These are phyloP conservation scores for Calonectria montana DNA, from an alignment of 2,329 filamentous ascomycete genomes.

Conservation along the genomic window DNA sequence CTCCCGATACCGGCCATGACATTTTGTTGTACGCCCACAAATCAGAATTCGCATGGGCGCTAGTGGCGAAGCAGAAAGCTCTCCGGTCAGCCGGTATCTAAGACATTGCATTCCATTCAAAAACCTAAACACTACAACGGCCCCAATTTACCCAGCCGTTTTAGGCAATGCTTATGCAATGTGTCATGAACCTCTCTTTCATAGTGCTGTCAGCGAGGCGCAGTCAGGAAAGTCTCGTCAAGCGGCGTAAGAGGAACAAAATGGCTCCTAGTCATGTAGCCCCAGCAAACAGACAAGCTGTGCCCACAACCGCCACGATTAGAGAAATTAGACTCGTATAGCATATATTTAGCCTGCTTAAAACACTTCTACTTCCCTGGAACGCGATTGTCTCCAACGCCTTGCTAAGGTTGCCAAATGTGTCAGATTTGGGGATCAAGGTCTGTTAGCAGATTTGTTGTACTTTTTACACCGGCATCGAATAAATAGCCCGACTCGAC, in stretches of 20 bases:
- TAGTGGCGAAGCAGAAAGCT: background rate
- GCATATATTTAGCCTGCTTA: background rate
- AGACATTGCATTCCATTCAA: background rate
- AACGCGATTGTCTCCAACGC: background rate
- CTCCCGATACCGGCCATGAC: background rate
- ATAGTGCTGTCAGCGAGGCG: background rate
- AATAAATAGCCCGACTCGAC: constrained; percentile 7
- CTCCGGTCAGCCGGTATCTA: background rate
- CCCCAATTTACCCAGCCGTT: background rate
- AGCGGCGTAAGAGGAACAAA: background rate
- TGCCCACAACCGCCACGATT: too few species aligned
- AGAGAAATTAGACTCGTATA: too few species aligned
- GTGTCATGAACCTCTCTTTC: background rate
- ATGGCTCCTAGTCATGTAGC: too few species aligned
- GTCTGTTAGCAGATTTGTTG: background rate
- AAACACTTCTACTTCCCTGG: background rate
- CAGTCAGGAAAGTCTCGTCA: background rate
- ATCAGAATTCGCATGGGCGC: background rate
- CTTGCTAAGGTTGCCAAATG: background rate
- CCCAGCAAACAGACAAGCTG: too few species aligned
- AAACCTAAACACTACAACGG: background rate
- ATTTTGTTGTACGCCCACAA: background rate
- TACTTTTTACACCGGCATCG: background rate
- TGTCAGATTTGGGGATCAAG: background rate
- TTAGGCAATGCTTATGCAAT: too few species aligned